Percentiles rank a stretch among this genome's conserved stretches.
These are phyloP conservation scores for Corylus avellana DNA, from an alignment of 306 rosid genomes.

Conservation along the genomic window DNA sequence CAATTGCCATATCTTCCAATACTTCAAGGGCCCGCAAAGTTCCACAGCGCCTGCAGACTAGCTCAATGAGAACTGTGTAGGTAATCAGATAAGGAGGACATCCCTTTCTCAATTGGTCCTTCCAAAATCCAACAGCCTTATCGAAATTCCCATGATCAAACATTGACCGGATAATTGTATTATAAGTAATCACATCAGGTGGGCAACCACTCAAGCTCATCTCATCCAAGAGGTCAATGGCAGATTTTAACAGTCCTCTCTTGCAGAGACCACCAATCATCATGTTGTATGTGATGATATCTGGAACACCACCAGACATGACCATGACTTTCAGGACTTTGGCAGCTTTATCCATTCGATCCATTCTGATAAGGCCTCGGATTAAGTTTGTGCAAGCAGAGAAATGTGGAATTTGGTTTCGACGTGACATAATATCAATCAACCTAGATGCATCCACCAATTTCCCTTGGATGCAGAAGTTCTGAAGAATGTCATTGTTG, in stretches of 20 bases:
- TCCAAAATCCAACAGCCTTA: slow-evolving; percentile 76
- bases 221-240: slow-evolving; percentile 61
- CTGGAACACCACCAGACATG: slow-evolving; percentile 87
- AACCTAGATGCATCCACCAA: slow-evolving; percentile 60
- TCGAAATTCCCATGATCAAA: slow-evolving; percentile 51
- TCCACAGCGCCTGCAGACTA: slow-evolving; percentile 74
- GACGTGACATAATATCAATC: slow-evolving; percentile 74
- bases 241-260: slow-evolving; percentile 55
- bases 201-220: slow-evolving; percentile 90
- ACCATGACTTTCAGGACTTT: slow-evolving; percentile 56
- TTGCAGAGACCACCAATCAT: slow-evolving; percentile 66
- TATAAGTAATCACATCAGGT: slow-evolving; percentile 79
- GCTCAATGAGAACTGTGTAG: slow-evolving; percentile 68
- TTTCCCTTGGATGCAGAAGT: slow-evolving; percentile 58
- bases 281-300: slow-evolving; percentile 76
- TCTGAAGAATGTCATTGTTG: slow-evolving; percentile 64
- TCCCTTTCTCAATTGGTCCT: slow-evolving; percentile 76
- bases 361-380: slow-evolving; percentile 60
- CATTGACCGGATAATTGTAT: slow-evolving; percentile 66
- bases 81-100: slow-evolving; percentile 86
- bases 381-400: slow-evolving; percentile 68
- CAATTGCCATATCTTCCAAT: slow-evolving; percentile 73
- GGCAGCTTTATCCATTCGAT: slow-evolving; percentile 53
- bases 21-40: slow-evolving; percentile 63
- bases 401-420: slow-evolving; percentile 72